Conservation (phyloP, 2,329 filamentous ascomycete genomes). For the Chaetomium strumarium region DNA sequence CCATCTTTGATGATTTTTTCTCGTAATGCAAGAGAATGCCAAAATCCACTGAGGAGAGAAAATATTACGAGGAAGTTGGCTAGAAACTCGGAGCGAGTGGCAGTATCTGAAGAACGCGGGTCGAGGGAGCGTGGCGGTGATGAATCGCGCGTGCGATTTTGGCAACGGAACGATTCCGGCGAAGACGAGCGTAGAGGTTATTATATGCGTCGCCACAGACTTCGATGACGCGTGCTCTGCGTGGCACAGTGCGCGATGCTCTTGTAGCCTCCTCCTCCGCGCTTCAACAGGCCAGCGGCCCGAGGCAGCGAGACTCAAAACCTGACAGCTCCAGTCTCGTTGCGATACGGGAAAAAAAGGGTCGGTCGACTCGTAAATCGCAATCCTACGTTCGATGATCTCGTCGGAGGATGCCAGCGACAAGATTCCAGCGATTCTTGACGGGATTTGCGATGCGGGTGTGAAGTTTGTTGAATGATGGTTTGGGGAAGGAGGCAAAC, state of each 20-base stretch:
- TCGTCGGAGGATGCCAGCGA: slow-evolving; percentile 30
- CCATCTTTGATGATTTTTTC: slow-evolving; percentile 56
- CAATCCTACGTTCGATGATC: slow-evolving; percentile 31
- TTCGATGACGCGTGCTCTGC: slow-evolving; percentile 15
- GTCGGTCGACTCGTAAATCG: slow-evolving; percentile 34
- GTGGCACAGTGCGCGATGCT: slow-evolving; percentile 16
- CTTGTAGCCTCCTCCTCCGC: slow-evolving; percentile 25
- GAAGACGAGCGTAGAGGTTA: slow-evolving; percentile 10
- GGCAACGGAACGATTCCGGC: background rate
- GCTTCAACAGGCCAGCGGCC: slow-evolving; percentile 36
- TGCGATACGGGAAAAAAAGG: slow-evolving; percentile 30
- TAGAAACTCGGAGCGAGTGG: background rate
- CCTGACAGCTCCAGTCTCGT: slow-evolving; percentile 39
- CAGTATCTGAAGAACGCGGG: background rate
- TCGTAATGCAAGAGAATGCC: background rate
- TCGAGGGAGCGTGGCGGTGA: slow-evolving; percentile 10
- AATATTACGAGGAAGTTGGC: background rate
- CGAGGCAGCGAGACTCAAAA: slow-evolving; percentile 31
- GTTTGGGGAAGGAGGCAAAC: slow-evolving; percentile 23
- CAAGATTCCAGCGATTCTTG: slow-evolving; percentile 40
- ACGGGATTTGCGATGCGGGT: slow-evolving; percentile 47
- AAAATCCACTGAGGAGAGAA: background rate
- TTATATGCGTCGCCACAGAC: background rate
- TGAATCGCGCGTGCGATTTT: background rate
- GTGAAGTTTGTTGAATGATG: slow-evolving; percentile 36